Evolutionary conservation across 768 basidiomycete species (phyloP).

Genomic region (Leccinum fibrillosum): DNA sequence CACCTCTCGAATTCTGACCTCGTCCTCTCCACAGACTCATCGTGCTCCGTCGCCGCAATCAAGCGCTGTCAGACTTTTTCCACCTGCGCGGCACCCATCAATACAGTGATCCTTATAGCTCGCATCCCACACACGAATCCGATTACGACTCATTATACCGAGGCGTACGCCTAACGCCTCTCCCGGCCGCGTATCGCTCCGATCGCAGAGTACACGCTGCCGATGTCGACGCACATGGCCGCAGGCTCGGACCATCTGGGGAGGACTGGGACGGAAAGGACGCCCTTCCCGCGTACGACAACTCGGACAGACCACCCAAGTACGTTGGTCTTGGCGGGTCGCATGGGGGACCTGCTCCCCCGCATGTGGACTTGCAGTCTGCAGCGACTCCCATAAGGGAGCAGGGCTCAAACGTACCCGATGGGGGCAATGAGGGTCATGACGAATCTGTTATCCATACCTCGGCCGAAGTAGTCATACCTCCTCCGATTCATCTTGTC

Average conservation of each 20-base stretch:
- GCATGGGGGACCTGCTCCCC: not conserved
- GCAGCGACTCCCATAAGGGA: not conserved
- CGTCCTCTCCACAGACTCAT: conserved; percentile 10
- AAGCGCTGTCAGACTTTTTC: conserved; percentile 21
- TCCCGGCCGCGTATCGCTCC: conserved; percentile 21
- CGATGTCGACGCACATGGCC: conserved; percentile 41
- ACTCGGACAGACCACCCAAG: conserved; percentile 43
- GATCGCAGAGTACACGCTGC: conserved; percentile 29
- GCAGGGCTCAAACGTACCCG: not conserved
- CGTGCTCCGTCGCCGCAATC: conserved; percentile 24
- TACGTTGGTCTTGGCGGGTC: conserved; percentile 32
- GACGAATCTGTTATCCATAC: not conserved
- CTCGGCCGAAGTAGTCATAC: not conserved
- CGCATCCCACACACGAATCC: not conserved
- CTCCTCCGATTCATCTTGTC: not conserved
- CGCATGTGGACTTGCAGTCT: not conserved
- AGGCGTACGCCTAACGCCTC: conserved; percentile 16
- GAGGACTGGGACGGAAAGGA: conserved; percentile 42
- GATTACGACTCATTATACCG: conserved; percentile 10
- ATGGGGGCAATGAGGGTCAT: not conserved
- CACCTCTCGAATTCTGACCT: conserved; percentile 1
- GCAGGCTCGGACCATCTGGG: conserved; percentile 32
- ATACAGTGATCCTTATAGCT: not conserved
- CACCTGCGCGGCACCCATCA: not conserved
- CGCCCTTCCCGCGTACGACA: conserved; percentile 45